phyloP scores from a whole-genome alignment of 768 basidiomycete genomes.

The Lactarius psammicola region DNA sequence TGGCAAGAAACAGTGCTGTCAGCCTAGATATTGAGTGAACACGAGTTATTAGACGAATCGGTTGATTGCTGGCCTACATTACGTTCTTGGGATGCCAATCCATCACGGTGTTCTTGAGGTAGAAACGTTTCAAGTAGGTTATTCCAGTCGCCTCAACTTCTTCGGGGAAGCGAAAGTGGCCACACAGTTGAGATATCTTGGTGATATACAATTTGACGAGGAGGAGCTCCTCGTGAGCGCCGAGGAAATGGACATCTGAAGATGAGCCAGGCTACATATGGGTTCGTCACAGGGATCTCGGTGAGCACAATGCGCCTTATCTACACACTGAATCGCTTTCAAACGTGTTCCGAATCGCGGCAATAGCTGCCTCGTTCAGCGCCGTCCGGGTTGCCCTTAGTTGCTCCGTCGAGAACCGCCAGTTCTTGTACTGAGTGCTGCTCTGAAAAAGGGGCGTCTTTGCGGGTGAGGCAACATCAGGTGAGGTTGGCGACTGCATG shows the following conservation, averaged over 20 bases:
- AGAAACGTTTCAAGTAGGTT: slow-evolving; percentile 93
- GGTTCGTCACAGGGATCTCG: background rate
- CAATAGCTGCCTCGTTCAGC: slow-evolving; percentile 74
- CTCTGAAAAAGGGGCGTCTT: slow-evolving; percentile 61
- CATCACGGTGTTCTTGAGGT: slow-evolving; percentile 97
- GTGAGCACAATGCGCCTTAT: background rate
- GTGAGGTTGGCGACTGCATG: slow-evolving; percentile 21
- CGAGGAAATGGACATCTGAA: slow-evolving; percentile 67
- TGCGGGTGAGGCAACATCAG: slow-evolving; percentile 28
- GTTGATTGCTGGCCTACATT: slow-evolving; percentile 60
- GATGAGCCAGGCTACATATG: slow-evolving; percentile 65
- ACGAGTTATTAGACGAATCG: background rate
- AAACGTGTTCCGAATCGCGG: slow-evolving; percentile 72
- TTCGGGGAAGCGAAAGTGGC: slow-evolving; percentile 83
- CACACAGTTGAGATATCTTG: slow-evolving; percentile 83
- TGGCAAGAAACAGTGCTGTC: slow-evolving; percentile 90
- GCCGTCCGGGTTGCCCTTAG: slow-evolving; percentile 58
- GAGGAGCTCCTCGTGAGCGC: slow-evolving; percentile 77
- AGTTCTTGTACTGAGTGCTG: slow-evolving; percentile 81
- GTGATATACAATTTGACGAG: slow-evolving; percentile 87
- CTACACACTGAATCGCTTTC: slow-evolving; percentile 71
- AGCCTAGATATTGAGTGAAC: slow-evolving; percentile 54
- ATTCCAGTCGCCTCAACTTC: slow-evolving; percentile 92
- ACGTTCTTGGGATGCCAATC: slow-evolving; percentile 99
- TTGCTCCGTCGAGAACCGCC: slow-evolving; percentile 78